These are phyloP conservation scores for Dendrocalamus latiflorus DNA, from an alignment of 202 grass and related monocot species.

Conservation along the genomic window DNA sequence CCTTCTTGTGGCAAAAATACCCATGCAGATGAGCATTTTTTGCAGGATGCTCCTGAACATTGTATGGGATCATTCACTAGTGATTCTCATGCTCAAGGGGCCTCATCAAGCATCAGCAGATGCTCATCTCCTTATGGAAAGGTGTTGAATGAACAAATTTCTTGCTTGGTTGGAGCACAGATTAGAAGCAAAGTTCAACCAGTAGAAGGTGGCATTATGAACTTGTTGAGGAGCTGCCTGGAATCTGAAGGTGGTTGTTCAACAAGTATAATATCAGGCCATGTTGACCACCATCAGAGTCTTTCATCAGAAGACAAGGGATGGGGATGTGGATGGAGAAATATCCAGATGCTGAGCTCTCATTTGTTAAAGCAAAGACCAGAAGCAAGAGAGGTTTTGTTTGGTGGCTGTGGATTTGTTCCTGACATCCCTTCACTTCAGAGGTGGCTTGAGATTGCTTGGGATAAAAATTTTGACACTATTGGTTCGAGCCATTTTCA, in stretches of 20 bases:
- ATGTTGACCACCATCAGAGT: constrained; percentile 79
- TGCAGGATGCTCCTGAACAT: constrained; percentile 39
- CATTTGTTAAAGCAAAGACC: constrained; percentile 60
- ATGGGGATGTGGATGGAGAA: constrained; percentile 97
- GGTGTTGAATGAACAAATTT: constrained; percentile 40
- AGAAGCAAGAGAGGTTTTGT: constrained; percentile 55
- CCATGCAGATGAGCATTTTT: constrained; percentile 6
- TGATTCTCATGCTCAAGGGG: constrained; percentile 29
- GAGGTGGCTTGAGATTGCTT: constrained; percentile 94
- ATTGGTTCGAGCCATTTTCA: constrained; percentile 55
- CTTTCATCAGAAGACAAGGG: constrained; percentile 69
- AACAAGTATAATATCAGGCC: constrained; percentile 59
- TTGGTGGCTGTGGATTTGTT: constrained; percentile 72
- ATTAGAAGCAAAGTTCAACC: constrained; percentile 44
- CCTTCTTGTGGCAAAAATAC: constrained; percentile 14
- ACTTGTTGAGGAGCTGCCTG: constrained; percentile 55
- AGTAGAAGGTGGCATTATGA: constrained; percentile 62
- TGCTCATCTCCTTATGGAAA: neutral
- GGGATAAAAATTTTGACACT: constrained; percentile 67
- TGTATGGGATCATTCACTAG: neutral
- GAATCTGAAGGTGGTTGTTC: constrained; percentile 52
- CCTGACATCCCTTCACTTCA: constrained; percentile 88
- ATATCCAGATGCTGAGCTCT: constrained; percentile 91
- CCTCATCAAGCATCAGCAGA: constrained; percentile 43
- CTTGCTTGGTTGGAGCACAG: constrained; percentile 43